Evolutionary conservation across 371 early-diverging fungal genomes (phyloP), one percentile per base, ranked within the genome.

Genomic region (Mortierella sp.): DNA sequence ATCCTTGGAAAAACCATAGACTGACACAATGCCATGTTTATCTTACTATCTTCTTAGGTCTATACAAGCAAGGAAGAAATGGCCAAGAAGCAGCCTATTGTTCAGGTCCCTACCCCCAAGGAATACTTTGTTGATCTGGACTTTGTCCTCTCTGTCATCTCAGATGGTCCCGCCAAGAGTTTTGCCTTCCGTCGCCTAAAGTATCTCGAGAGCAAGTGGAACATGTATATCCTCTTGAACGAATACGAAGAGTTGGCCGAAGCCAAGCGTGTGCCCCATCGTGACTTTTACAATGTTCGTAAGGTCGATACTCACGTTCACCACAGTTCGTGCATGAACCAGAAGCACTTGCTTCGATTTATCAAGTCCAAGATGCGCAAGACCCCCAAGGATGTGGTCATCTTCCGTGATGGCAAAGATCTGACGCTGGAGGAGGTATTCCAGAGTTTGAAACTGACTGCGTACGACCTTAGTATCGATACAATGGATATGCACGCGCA

Each of bases 291-390:
- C 86, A 99, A 98, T 70, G 98, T 99, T 25, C 93, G 99, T 62
- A 99, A 99, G 80, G 99, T 98, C 28, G 99, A 99, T 84, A 98
- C 98, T 28, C 99, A 99, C 88, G 94, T 99, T 48, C 99, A 99
- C 70, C 94, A 97, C 75, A 93, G 97, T 4, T 91, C 96, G 15
- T 96, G 96, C 68, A 99, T 99, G 98, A 99, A 99, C 83, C 97
- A 97, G 80, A 99, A 99, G 86, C 99, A 99, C 81, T 76, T 99
- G 65, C 83, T 99, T 26, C 95, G 98, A 30, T 99, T 98, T 72
- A 99, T 99, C 82, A 99, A 99, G 83, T 84, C 94, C 55, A 99
- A 98, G 84, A 86, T 99, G 83, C 92, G 93, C 83, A 95, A 91
- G 70, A 83, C 71, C 25, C 89, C 96, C 15, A 86, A 90, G 85